Percentiles rank a stretch among this genome's conserved stretches.
These are phyloP conservation scores for Saksenaea oblongispora DNA, from an alignment of 371 early-diverging fungal species.

Conservation along the genomic window DNA sequence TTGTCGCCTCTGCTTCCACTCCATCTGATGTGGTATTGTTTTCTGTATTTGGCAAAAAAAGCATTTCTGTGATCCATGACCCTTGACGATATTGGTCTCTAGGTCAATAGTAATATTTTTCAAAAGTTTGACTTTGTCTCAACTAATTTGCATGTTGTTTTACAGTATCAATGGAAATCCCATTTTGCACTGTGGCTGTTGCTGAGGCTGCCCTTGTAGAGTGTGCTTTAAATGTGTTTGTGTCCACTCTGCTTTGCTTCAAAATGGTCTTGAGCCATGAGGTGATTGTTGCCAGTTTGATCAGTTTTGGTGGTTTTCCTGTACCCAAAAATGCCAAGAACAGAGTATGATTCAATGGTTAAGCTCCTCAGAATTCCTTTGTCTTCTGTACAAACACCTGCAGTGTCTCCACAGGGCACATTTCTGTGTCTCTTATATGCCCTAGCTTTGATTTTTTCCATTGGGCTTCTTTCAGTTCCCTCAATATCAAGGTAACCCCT, in stretches of 20 bases:
- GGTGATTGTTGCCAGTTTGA: background rate
- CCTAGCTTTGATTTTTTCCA: slow-evolving; percentile 10
- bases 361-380: background rate
- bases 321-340: background rate
- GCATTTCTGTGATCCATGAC: background rate
- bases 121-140: background rate
- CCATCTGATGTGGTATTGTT: background rate
- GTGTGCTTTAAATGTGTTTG: background rate
- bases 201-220: slow-evolving; percentile 4
- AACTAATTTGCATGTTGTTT: slow-evolving; percentile 16
- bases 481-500: background rate
- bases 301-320: background rate
- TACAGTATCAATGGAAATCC: background rate
- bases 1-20: background rate
- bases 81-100: background rate
- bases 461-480: slow-evolving; percentile 20
- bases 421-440: background rate
- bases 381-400: slow-evolving; percentile 11
- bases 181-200: slow-evolving; percentile 4
- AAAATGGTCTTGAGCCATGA: background rate
- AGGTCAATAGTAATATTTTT: slow-evolving; percentile 11
- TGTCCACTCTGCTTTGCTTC: background rate
- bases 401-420: slow-evolving; percentile 13
- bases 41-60: background rate
- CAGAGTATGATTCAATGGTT: background rate